phyloP scores from a whole-genome alignment of 768 basidiomycete genomes.

The Xanthoconium stramineum region DNA sequence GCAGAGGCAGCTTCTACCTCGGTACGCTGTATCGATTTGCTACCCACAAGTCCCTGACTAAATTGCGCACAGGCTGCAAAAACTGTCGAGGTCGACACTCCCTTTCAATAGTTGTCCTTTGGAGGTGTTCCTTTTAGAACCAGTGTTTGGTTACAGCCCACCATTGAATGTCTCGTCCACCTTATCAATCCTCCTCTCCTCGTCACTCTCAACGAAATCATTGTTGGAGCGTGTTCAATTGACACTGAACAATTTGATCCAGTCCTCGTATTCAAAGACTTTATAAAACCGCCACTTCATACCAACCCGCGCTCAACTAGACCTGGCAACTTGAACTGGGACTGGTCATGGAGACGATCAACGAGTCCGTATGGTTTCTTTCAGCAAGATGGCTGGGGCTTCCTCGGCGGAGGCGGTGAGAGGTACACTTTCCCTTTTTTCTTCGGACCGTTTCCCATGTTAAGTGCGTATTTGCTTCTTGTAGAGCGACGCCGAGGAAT shows the following conservation, averaged over 20 bases:
- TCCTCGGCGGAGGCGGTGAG: slow-evolving; percentile 67
- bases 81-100: slow-evolving; percentile 89
- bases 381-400: slow-evolving; percentile 97
- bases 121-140: slow-evolving; percentile 96
- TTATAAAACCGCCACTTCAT: slow-evolving; percentile 86
- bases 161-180: slow-evolving; percentile 94
- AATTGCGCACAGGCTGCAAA: slow-evolving; percentile 60
- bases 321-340: slow-evolving; percentile 97
- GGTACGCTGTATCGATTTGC: slow-evolving; percentile 43
- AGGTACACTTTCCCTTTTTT: slow-evolving; percentile 44
- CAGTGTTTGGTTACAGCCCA: slow-evolving; percentile 91
- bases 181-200: slow-evolving; percentile 95
- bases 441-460: slow-evolving; percentile 25
- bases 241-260: slow-evolving; percentile 96
- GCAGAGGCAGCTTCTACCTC: slow-evolving; percentile 77
- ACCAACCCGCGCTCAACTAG: slow-evolving; percentile 92
- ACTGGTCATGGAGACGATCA: slow-evolving; percentile 98
- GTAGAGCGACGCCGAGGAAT: slow-evolving; percentile 52
- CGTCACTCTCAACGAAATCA: slow-evolving; percentile 89
- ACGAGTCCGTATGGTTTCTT: slow-evolving; percentile 92
- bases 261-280: slow-evolving; percentile 96
- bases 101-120: slow-evolving; percentile 96
- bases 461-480: slow-evolving; percentile 33
- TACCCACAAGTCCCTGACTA: neutral
- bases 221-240: slow-evolving; percentile 97